Evolutionary conservation across 1,284 basidiomycete species (phyloP), one percentile per base, ranked within the genome.

Genomic region (Ganoderma leucocontextum): DNA sequence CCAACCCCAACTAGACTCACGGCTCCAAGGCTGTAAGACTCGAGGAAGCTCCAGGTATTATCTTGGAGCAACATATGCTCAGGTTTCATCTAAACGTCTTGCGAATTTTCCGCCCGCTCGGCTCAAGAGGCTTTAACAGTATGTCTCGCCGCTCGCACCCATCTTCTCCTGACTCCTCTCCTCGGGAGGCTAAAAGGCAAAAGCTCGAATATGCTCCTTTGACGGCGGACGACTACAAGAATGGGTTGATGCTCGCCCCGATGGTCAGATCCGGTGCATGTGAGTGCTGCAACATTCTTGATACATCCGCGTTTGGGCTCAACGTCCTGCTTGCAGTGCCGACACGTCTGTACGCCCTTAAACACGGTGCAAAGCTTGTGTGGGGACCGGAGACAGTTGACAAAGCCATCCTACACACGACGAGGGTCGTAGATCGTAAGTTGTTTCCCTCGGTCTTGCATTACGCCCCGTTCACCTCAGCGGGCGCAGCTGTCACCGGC

Each of bases 301-400:
- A 62, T 66, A 35, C 42, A 19, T 69, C 17, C 67, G 60, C 17
- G 22, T 70, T 35, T 60, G 35, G 55, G 57, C 67, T 60, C 64
- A 61, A 29, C 33, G 33, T 63, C 68, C 42, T 22, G n/a, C 66
- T 1, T 33, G 33, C 75, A 95, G 92, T 96, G 39, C 94, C 93
- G 0, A 95, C 92, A 6, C 90, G 96, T 49, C 80, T 97, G 19
- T 92, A 96, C 72, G 91, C 95, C 9, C 85, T 99, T 55, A 96
- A 97, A 75, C 93, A 99, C 77, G 97, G 97, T 2, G 97, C 97
- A 2, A 91, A 92, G 17, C 86, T 99, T 5, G 97, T 99, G 0
- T 99, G 98, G 98, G 92, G 95, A 12, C 98, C 97, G 0, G 98
- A 99, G 78, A 93, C 96, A 58, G 93, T 99, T 7, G 98, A 99